Evolutionary conservation across 805 yeast genomes (phyloP), one percentile per base, ranked within the genome.

Genomic region (Candida andamanensis): DNA sequence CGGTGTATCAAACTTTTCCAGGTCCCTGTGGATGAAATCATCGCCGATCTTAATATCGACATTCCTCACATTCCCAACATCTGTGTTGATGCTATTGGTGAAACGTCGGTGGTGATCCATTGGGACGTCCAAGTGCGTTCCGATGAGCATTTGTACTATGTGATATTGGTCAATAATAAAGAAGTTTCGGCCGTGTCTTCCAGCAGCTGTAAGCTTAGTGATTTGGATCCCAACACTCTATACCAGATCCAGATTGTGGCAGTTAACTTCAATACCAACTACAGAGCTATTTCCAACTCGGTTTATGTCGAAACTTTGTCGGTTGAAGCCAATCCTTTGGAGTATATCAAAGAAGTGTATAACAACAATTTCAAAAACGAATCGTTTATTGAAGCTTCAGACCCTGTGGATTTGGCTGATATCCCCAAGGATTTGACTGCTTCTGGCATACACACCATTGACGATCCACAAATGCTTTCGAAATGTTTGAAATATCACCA

Each of bases 31-130:
- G 70, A 66, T 10, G 64, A 62, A 30, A 36, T 42, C 12, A 61
- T 74, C 19, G 60, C 59, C 31, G 62, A 63, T 20, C 52, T 78
- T 24, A 64, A 67, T 40, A 63, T 76, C 14, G 70, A 69, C 17
- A 70, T 78, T 20, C 85, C 85, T 4, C 69, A 64, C 34, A 60
- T 72, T 6, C 80, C 81, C 3, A 52, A 57, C 28, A 58, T 77
- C 11, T 74, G 79, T 30, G 64, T 78, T 5, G 82, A 76, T 44
- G 65, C 68, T 41, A 67, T 78, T 29, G 63, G 72, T 5, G 52
- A 58, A 21, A 46, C 55, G 6, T 54, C 71, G 17, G 69, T 74
- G 23, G 65, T 63, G 16, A 36, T 78, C 19, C 83, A 75, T 45
- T 78, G 84, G 81, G 78, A 72, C 41, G 50, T 61, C 15, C 56